phyloP scores from a whole-genome alignment of 1,284 basidiomycete genomes.

The Exsudoporus floridanus region DNA sequence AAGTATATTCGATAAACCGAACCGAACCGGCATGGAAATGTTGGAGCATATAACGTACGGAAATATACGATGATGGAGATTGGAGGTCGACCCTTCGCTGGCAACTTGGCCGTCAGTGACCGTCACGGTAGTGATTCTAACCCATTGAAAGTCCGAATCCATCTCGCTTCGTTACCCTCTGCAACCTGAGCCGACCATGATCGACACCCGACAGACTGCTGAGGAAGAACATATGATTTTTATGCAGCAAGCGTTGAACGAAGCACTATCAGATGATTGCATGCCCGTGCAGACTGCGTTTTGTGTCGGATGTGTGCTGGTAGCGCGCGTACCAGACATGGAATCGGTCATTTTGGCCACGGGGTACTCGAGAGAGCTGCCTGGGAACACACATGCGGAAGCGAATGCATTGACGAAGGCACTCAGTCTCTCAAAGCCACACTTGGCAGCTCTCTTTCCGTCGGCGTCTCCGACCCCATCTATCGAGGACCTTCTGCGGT shows the following conservation, averaged over 20 bases:
- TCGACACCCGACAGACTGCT: not conserved
- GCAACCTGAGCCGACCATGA: slow-evolving; percentile 4
- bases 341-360: slow-evolving; percentile 63
- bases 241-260: slow-evolving; percentile 66
- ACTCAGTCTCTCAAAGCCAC: slow-evolving; percentile 40
- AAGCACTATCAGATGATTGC: slow-evolving; percentile 66
- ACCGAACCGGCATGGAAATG: no score
- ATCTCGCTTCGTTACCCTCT: not conserved
- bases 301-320: slow-evolving; percentile 90
- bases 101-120: no score
- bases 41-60: no score
- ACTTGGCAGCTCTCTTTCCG: slow-evolving; percentile 48
- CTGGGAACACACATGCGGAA: slow-evolving; percentile 97
- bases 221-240: slow-evolving; percentile 46
- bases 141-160: no score
- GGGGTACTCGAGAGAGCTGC: slow-evolving; percentile 90
- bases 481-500: slow-evolving; percentile 50
- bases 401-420: slow-evolving; percentile 90
- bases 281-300: slow-evolving; percentile 80
- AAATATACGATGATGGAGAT: no score
- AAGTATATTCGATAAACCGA: no score
- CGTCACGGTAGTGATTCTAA: no score
- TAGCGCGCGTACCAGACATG: slow-evolving; percentile 44
- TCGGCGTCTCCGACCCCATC: slow-evolving; percentile 27
- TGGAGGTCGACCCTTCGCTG: no score